Evolutionary conservation across 768 basidiomycete genomes (phyloP).

Genomic region (Ramaria sp.): DNA sequence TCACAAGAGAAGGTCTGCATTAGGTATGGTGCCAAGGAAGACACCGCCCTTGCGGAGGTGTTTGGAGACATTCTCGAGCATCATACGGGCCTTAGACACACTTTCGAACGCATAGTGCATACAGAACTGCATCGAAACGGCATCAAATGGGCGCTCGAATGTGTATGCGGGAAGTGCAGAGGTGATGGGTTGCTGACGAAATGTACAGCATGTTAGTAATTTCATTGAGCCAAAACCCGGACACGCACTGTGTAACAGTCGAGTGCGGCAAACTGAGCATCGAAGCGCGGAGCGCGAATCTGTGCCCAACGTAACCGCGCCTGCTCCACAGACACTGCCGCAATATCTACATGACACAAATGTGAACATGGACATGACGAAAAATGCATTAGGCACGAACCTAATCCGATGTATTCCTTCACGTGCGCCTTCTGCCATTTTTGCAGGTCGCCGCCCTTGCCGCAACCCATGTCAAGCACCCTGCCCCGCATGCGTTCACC

Average conservation of each 20-base stretch:
- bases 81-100: slow-evolving; percentile 74
- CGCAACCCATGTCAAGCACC: slow-evolving; percentile 94
- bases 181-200: slow-evolving; percentile 42
- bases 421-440: slow-evolving; percentile 91
- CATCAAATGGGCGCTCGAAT: slow-evolving; percentile 71
- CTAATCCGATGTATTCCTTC: slow-evolving; percentile 69
- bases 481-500: slow-evolving; percentile 39
- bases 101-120: slow-evolving; percentile 99
- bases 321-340: slow-evolving; percentile 79
- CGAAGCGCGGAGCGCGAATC: slow-evolving; percentile 46
- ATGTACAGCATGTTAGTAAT: not conserved
- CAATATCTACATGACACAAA: slow-evolving; percentile 54
- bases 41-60: slow-evolving; percentile 76
- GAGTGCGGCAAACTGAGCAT: slow-evolving; percentile 72
- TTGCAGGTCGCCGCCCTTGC: slow-evolving; percentile 95
- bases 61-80: slow-evolving; percentile 83
- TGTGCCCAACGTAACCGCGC: slow-evolving; percentile 59
- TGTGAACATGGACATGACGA: not conserved
- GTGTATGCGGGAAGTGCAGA: slow-evolving; percentile 54
- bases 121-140: slow-evolving; percentile 98
- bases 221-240: not conserved
- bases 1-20: slow-evolving; percentile 74
- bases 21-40: slow-evolving; percentile 97
- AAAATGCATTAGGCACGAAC: slow-evolving; percentile 27
- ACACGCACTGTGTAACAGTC: slow-evolving; percentile 68